phyloP scores from a whole-genome alignment of 2,329 filamentous ascomycete species.

The Ophioceras dolichostomum region DNA sequence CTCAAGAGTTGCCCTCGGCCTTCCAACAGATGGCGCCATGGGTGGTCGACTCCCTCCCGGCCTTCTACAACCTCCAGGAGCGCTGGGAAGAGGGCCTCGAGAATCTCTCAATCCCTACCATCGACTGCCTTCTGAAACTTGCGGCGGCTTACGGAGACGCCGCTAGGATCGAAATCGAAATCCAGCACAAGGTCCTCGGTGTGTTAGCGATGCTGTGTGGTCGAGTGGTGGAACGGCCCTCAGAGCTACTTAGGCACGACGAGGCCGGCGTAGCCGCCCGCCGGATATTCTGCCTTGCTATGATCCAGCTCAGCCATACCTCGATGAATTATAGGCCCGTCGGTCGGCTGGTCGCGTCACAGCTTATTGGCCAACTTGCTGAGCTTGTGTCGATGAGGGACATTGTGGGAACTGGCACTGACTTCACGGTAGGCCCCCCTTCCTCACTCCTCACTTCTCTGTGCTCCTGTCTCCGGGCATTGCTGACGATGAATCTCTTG shows the following conservation, averaged over 20 bases:
- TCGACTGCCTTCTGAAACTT: constrained; percentile 24
- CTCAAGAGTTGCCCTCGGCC: constrained; percentile 5
- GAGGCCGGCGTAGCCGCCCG: constrained; percentile 6
- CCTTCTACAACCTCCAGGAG: constrained; percentile 26
- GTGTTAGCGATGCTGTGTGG: constrained; percentile 13
- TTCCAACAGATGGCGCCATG: constrained; percentile 29
- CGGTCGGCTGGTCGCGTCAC: constrained; percentile 12
- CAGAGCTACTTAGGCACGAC: constrained; percentile 8
- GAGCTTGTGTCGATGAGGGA: constrained; percentile 8
- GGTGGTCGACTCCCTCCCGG: constrained; percentile 35
- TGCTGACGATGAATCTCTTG: no score
- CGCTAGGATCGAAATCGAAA: constrained; percentile 5
- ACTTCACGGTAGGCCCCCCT: constrained; percentile 13
- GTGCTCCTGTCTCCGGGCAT: no score
- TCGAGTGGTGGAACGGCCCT: constrained; percentile 7
- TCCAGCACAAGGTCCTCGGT: constrained; percentile 15
- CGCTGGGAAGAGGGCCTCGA: constrained; percentile 20
- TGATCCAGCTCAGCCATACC: constrained; percentile 12
- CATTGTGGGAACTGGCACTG: constrained; percentile 9
- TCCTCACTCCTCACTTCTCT: no score
- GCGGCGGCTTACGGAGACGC: constrained; percentile 4
- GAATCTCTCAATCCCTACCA: constrained; percentile 18
- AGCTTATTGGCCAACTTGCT: constrained; percentile 9
- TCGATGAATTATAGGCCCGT: constrained; percentile 12
- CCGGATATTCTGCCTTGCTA: constrained; percentile 9